Evolutionary conservation across 2,329 filamentous ascomycete genomes (phyloP).

Genomic region (Microsporum canis): DNA sequence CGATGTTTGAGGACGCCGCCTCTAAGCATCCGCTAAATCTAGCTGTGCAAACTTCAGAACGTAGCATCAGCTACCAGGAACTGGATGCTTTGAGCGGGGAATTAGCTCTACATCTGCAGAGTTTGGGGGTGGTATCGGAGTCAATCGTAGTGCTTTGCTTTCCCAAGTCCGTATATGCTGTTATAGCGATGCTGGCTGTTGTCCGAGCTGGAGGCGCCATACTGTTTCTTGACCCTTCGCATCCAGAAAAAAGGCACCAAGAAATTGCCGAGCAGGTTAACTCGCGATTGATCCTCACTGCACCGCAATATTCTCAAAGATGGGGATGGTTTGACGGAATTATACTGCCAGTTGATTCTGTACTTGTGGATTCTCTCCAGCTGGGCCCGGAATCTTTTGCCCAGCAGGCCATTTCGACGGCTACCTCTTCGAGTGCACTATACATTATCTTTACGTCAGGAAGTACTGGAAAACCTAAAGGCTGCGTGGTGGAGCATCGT

Average conservation of each 20-base stretch:
- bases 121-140: slow-evolving; percentile 30
- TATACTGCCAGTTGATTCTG: background rate
- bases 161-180: slow-evolving; percentile 33
- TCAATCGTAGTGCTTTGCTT: slow-evolving; percentile 30
- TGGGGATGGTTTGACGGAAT: background rate
- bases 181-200: slow-evolving; percentile 31
- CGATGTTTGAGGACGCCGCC: background rate
- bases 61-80: slow-evolving; percentile 23
- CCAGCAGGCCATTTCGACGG: slow-evolving; percentile 1
- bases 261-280: slow-evolving; percentile 26
- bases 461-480: slow-evolving; percentile 31
- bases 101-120: slow-evolving; percentile 26
- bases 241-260: slow-evolving; percentile 26
- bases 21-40: background rate
- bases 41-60: background rate
- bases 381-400: background rate
- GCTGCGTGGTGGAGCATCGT: slow-evolving; percentile 46
- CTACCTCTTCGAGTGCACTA: slow-evolving; percentile 24
- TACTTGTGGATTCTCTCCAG: slow-evolving; percentile 4
- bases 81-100: slow-evolving; percentile 28
- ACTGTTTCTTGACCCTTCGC: slow-evolving; percentile 30
- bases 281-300: slow-evolving; percentile 25
- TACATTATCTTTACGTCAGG: slow-evolving; percentile 7
- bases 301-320: slow-evolving; percentile 19
- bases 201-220: slow-evolving; percentile 34